Evolutionary conservation across 1,139 yeast genomes (phyloP), one percentile per base, ranked within the genome.

Genomic region (Sugiyamaella paludigena): DNA sequence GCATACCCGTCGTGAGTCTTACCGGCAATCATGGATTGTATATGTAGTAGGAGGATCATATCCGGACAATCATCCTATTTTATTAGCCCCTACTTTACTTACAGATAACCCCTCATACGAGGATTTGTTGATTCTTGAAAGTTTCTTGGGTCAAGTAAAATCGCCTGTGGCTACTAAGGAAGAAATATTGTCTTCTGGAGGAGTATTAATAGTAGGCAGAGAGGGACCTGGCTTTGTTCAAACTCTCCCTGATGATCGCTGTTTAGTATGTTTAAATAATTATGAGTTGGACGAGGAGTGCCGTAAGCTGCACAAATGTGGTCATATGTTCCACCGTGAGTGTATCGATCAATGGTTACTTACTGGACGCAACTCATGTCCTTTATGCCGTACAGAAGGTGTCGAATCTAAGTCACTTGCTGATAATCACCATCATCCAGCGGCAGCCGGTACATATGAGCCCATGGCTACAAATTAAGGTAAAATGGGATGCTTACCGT

Each of bases 291-390:
- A 68, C 15, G 83, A 80, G 24, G 59, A 65, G 29, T 71, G 79
- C 38, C 69, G 84, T 36, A 61, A 64, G 47, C 64, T 80, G 37
- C 50, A 59, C 13, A 54, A 59, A 7, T 80, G 84, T 58, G 60
- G 65, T 4, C 84, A 80, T 58, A 55, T 66, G 29, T 80, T 77
- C 63, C 84, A 80, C 62, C 63, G 63, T 39, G 73, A 67, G 2
- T 80, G 84, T 58, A 73, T 80, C 45, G 84, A 80, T 56, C 73
- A 74, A 51, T 80, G 84, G 84, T 67, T 80, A 9, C 58, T 72
- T 27, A 73, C 73, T 12, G 79, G 81, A 26, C 73, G 78, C 51
- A 80, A 80, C 57, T 73, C 75, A 11, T 80, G 84, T 60, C 85
- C 85, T 3, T 62, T 79, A 43, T 80, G 84, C 56, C 68, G 84